Evolutionary conservation across 2,329 filamentous ascomycete genomes (phyloP).

Genomic region (Fusarium austroafricanum): DNA sequence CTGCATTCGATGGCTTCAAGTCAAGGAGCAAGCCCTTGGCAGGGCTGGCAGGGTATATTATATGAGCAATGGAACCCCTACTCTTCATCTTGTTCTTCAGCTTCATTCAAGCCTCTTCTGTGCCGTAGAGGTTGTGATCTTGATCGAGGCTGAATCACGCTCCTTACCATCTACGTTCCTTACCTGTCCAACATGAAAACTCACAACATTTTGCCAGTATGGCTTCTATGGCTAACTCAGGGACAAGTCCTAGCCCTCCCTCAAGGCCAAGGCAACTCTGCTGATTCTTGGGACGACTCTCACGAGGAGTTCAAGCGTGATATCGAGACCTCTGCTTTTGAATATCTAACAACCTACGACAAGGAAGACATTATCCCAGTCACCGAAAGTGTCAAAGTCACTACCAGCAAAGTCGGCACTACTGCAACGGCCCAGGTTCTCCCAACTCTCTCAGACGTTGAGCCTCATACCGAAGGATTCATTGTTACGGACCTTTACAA

Average conservation of each 20-base stretch:
- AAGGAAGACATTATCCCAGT: slow-evolving; percentile 46
- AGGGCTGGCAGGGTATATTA: slow-evolving; percentile 34
- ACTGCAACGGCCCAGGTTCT: slow-evolving; percentile 47
- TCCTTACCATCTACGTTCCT: slow-evolving; percentile 1
- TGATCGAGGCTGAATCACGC: slow-evolving; percentile 8
- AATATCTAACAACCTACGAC: slow-evolving; percentile 44
- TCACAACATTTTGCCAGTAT: slow-evolving; percentile 37
- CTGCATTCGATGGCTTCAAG: slow-evolving; percentile 31
- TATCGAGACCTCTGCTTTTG: slow-evolving; percentile 31
- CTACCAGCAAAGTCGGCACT: slow-evolving; percentile 38
- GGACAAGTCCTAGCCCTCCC: slow-evolving; percentile 41
- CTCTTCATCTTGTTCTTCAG: not conserved
- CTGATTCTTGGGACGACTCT: slow-evolving; percentile 15
- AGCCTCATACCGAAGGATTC: slow-evolving; percentile 49
- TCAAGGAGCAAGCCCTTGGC: slow-evolving; percentile 19
- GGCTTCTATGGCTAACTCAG: slow-evolving; percentile 46
- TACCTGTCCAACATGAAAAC: slow-evolving; percentile 41
- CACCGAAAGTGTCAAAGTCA: slow-evolving; percentile 43
- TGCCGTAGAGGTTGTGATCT: slow-evolving; percentile 24
- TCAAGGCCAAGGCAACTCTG: slow-evolving; percentile 8
- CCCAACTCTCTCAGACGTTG: slow-evolving; percentile 47
- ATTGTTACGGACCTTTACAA: slow-evolving; percentile 43
- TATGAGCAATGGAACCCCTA: slow-evolving; percentile 36
- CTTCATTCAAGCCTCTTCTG: slow-evolving; percentile 19
- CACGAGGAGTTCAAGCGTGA: slow-evolving; percentile 38